Base-by-base conservation (phyloP, 208 protist genomes). In the Leishmania tropica region DNA sequence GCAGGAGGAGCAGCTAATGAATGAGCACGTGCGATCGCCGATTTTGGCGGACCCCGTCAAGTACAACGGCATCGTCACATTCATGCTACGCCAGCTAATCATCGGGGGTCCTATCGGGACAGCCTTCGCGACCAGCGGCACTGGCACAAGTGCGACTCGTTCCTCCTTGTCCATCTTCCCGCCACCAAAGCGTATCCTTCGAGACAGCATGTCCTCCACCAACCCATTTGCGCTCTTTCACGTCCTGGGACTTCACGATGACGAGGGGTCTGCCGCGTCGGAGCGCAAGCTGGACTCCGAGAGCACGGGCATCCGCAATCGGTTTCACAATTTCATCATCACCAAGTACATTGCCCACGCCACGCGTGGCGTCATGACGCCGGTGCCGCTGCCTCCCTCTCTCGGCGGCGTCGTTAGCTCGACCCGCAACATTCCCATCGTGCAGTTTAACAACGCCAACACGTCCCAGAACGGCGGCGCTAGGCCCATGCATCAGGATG, bases 1-100 rank as follows among this genome's bases (percentile, higher is more conserved):
- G 13, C 91, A 95, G 85, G 89, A 93, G 76, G 91, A 94, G 85
- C 85, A 86, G 58, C 81, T 95, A 54, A 94, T 94, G 90, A 94
- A 93, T 73, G 90, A 94, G 68, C 76, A 89, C 42, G 81, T 96
- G 74, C 86, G 91, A 47, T 65, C 79, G 45, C 93, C 93, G 28
- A 90, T 96, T 64, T 78, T 96, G 28, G 82, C 75, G 8, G 80
- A 96, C n/a, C 93, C 93, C 19, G 42, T 83, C 15, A 89, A 87
- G 72, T 96, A 95, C 86, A 92, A 94, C 72, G 93, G 89, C 28
- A 15, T 96, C 15, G 81, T 96, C 31, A 93, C 88, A 21, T 96
- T 96, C 83, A 81, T 94, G 75, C 75, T 94, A 48, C 89, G 90
- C 6, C 91, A 96, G 83, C 70, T 95, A 40, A 21, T 91, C 28